Evolutionary conservation across 257 asterid species (phyloP).

Genomic region (Jasminum sambac): DNA sequence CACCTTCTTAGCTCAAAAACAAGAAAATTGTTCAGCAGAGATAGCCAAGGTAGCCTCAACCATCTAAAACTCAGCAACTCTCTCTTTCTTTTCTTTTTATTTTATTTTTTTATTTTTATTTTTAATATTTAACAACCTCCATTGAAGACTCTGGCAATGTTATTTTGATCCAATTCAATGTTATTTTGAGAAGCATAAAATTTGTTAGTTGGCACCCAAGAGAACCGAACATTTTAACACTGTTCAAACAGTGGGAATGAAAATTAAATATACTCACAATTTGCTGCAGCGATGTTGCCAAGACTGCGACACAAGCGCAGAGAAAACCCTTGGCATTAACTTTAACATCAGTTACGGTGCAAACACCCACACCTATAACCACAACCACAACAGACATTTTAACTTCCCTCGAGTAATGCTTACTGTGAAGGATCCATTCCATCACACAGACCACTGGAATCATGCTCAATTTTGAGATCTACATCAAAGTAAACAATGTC

Average conservation of each 20-base stretch:
- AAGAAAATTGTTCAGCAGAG: background rate
- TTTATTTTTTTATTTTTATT: no score
- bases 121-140: no score
- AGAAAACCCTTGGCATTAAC: slow-evolving; percentile 82
- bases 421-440: slow-evolving; percentile 94
- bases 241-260: slow-evolving; percentile 1
- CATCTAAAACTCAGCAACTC: background rate
- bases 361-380: slow-evolving; percentile 95
- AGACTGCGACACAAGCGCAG: slow-evolving; percentile 91
- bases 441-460: slow-evolving; percentile 92
- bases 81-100: no score
- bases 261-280: slow-evolving; percentile 61
- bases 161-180: slow-evolving; percentile 16
- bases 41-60: background rate
- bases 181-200: slow-evolving; percentile 5
- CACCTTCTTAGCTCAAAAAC: background rate
- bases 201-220: background rate
- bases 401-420: slow-evolving; percentile 78
- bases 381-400: slow-evolving; percentile 84
- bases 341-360: slow-evolving; percentile 96
- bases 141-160: no score
- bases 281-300: slow-evolving; percentile 88
- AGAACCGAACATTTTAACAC: background rate
- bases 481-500: slow-evolving; percentile 27
- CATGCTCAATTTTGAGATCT: slow-evolving; percentile 98